phyloP scores from a whole-genome alignment of 306 rosid genomes.

The Vicia villosa region DNA sequence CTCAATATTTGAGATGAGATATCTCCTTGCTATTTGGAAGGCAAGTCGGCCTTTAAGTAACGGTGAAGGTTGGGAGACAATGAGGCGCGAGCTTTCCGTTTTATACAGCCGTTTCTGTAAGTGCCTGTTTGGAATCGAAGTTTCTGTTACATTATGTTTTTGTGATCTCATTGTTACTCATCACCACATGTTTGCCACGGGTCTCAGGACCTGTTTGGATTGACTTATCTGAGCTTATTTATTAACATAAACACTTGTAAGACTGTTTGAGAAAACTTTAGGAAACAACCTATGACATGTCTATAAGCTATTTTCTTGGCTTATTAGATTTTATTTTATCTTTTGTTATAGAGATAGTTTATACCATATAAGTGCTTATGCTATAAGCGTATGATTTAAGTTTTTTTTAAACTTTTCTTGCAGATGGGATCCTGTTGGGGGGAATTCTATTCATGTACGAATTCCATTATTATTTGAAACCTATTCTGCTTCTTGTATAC shows the following conservation, averaged over 20 bases:
- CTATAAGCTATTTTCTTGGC: neutral
- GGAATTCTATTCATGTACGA: slow-evolving; percentile 97
- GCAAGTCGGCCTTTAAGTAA: slow-evolving; percentile 86
- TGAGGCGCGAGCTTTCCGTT: slow-evolving; percentile 99
- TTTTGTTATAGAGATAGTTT: neutral
- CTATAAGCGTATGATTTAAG: neutral
- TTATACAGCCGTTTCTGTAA: slow-evolving; percentile 97
- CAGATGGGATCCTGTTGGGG: slow-evolving; percentile 98
- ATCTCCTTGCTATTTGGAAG: slow-evolving; percentile 99
- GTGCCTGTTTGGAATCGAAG: slow-evolving; percentile 35
- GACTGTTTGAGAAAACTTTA: neutral
- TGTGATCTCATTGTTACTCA: slow-evolving; percentile 18
- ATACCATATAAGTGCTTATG: neutral
- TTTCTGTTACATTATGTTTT: slow-evolving; percentile 20
- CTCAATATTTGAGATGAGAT: slow-evolving; percentile 99
- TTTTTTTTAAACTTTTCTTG: slow-evolving; percentile 32
- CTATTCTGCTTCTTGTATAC: slow-evolving; percentile 81
- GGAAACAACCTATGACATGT: neutral
- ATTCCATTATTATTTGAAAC: slow-evolving; percentile 80
- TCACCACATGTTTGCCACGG: slow-evolving; percentile 7
- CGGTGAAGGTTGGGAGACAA: slow-evolving; percentile 98
- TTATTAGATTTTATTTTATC: neutral
- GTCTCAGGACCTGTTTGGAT: neutral
- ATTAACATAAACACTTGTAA: neutral
- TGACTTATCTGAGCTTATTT: neutral